Conservation (phyloP, 495 filamentous ascomycete genomes). For the Penicillium pancosmium region DNA sequence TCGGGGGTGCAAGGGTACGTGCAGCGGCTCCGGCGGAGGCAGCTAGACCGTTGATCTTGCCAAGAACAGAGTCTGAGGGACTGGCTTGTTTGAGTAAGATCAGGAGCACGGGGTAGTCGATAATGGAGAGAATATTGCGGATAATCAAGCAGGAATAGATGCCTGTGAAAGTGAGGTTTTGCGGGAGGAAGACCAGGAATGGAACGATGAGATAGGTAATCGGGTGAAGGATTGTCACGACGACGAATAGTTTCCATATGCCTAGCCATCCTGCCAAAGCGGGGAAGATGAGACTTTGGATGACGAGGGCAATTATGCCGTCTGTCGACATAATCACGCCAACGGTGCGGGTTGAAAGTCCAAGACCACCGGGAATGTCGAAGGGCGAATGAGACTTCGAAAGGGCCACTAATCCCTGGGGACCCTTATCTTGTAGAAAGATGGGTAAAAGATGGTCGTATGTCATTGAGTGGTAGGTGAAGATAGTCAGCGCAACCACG, state of each 20-base stretch:
- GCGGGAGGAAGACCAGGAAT: conserved; percentile 64
- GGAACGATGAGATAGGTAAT: conserved; percentile 77
- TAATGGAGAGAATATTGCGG: conserved; percentile 75
- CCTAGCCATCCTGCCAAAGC: conserved; percentile 70
- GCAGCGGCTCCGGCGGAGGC: conserved; percentile 78
- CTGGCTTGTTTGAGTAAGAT: conserved; percentile 86
- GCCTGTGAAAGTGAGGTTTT: conserved; percentile 58
- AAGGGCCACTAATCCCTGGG: conserved; percentile 25
- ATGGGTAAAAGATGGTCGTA: conserved; percentile 85
- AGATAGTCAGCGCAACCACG: conserved; percentile 73
- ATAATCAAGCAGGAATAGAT: conserved; percentile 73
- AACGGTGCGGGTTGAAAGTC: conserved; percentile 70
- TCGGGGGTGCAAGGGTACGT: conserved; percentile 73
- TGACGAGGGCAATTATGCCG: conserved; percentile 75
- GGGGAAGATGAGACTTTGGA: conserved; percentile 78
- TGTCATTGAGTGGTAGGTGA: conserved; percentile 87
- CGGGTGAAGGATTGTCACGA: conserved; percentile 76
- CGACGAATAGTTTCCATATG: conserved; percentile 70
- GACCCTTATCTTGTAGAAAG: conserved; percentile 73
- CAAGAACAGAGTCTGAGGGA: conserved; percentile 64
- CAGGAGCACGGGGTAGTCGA: conserved; percentile 76
- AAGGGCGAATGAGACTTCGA: conserved; percentile 39
- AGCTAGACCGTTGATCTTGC: conserved; percentile 80
- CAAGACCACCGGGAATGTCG: conserved; percentile 73
- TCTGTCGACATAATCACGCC: conserved; percentile 81